Conservation (phyloP, 805 yeast genomes). For the Jamesozyma spencerorum region DNA sequence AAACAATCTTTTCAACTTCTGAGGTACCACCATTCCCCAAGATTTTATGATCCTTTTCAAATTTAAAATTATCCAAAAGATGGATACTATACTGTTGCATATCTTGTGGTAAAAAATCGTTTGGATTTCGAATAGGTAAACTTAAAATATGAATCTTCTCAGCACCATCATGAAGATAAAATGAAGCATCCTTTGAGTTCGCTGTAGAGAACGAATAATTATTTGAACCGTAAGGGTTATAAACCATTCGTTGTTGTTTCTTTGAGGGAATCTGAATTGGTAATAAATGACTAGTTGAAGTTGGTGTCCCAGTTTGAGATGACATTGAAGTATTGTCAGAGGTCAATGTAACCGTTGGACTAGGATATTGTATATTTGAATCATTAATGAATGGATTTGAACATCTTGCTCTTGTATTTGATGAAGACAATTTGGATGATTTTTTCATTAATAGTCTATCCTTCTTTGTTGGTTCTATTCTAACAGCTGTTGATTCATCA, state of each 20-base stretch:
- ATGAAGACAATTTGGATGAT: not conserved
- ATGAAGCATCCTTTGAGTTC: slow-evolving; percentile 17
- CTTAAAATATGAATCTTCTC: slow-evolving; percentile 39
- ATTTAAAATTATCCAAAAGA: slow-evolving; percentile 47
- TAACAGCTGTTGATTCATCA: slow-evolving; percentile 1
- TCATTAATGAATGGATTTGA: not conserved
- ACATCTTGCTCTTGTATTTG: not conserved
- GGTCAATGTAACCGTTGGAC: no score
- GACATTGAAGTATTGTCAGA: no score
- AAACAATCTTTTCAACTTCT: slow-evolving; percentile 44
- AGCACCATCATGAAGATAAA: slow-evolving; percentile 31
- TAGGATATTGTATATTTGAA: no score
- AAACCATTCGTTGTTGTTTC: slow-evolving; percentile 36
- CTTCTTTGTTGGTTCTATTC: not conserved
- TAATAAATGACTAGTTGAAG: not conserved
- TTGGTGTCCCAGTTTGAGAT: not conserved
- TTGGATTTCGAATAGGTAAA: slow-evolving; percentile 58
- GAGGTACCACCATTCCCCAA: slow-evolving; percentile 71
- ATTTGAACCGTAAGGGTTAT: slow-evolving; percentile 52
- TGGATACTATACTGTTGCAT: slow-evolving; percentile 40
- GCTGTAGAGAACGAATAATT: not conserved
- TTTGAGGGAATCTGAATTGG: no score
- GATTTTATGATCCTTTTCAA: slow-evolving; percentile 37
- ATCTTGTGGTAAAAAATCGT: slow-evolving; percentile 48
- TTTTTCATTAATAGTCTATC: not conserved